These are phyloP conservation scores for Choanephora cucurbitarum DNA, from an alignment of 371 early-diverging fungal genomes.

Conservation along the genomic window DNA sequence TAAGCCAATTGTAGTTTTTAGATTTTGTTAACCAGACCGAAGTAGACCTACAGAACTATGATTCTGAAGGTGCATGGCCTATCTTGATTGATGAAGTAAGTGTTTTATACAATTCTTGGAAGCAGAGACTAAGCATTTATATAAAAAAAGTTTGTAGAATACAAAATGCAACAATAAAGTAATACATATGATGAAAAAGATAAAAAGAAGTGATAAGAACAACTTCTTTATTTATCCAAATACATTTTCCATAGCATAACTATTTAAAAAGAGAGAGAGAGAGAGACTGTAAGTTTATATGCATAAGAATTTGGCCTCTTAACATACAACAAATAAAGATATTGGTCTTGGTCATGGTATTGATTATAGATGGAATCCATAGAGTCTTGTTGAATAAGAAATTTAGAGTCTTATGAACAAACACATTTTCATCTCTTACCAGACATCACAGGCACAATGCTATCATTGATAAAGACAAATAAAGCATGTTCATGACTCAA, in stretches of 20 bases:
- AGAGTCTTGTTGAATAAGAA: too few relatives aligned
- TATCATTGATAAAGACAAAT: conserved; percentile 97
- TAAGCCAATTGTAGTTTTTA: too few relatives aligned
- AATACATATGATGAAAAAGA: too few relatives aligned
- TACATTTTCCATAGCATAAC: neutral
- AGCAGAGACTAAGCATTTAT: neutral
- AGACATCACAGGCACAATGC: conserved; percentile 83
- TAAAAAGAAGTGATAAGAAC: too few relatives aligned
- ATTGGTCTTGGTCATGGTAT: too few relatives aligned
- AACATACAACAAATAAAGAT: too few relatives aligned
- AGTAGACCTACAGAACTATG: conserved; percentile 66
- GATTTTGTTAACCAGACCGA: conserved; percentile 73
- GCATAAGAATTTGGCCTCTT: too few relatives aligned
- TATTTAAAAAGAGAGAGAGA: too few relatives aligned
- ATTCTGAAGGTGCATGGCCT: conserved; percentile 85
- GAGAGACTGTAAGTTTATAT: too few relatives aligned
- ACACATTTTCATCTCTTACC: conserved; percentile 28
- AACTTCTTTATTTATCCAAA: neutral
- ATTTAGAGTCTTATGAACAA: neutral
- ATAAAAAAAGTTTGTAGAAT: conserved; percentile 20
- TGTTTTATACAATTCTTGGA: neutral
- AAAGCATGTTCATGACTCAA: conserved; percentile 96
- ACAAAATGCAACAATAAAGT: conserved; percentile 12
- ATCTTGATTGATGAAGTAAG: conserved; percentile 74
- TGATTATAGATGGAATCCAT: too few relatives aligned